These are phyloP conservation scores for Dactylellina haptotyla DNA, from an alignment of 2,329 filamentous ascomycete species.

Conservation along the genomic window DNA sequence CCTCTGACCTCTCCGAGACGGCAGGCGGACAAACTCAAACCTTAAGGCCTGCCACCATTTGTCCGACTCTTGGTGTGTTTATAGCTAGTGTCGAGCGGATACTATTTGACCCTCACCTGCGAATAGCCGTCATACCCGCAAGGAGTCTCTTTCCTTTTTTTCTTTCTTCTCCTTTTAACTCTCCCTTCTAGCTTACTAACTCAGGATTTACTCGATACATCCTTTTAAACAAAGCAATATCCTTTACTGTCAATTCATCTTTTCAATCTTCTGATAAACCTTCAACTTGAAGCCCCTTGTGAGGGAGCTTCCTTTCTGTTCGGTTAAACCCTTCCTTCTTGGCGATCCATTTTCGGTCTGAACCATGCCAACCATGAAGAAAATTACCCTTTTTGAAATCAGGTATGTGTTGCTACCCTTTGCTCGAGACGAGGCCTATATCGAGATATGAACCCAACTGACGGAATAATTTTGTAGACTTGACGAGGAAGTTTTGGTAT, in stretches of 20 bases:
- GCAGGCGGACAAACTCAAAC: slow-evolving; percentile 45
- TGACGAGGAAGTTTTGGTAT: slow-evolving; percentile 80
- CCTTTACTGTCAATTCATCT: neutral
- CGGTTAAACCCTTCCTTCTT: slow-evolving; percentile 46
- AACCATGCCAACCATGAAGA: slow-evolving; percentile 33
- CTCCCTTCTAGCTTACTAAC: slow-evolving; percentile 15
- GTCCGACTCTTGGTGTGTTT: slow-evolving; percentile 33
- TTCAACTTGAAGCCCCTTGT: slow-evolving; percentile 28
- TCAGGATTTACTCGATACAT: neutral
- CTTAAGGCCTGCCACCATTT: slow-evolving; percentile 34
- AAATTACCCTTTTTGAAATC: slow-evolving; percentile 58
- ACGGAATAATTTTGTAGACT: slow-evolving; percentile 66
- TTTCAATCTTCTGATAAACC: slow-evolving; percentile 14
- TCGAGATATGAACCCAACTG: slow-evolving; percentile 6
- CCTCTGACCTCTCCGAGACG: slow-evolving; percentile 21
- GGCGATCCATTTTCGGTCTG: slow-evolving; percentile 32
- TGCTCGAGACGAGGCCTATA: neutral
- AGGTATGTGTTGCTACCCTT: slow-evolving; percentile 53
- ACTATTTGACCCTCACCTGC: slow-evolving; percentile 9
- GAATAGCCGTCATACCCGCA: slow-evolving; percentile 22
- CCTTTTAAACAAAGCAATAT: neutral
- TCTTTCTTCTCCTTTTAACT: neutral
- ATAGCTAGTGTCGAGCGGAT: slow-evolving; percentile 2
- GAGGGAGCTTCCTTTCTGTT: slow-evolving; percentile 49
- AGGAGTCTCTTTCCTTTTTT: neutral